Percentiles rank a stretch among this genome's conserved stretches.
phyloP scores from a whole-genome alignment of 768 basidiomycete genomes.

The Gyrodon lividus region DNA sequence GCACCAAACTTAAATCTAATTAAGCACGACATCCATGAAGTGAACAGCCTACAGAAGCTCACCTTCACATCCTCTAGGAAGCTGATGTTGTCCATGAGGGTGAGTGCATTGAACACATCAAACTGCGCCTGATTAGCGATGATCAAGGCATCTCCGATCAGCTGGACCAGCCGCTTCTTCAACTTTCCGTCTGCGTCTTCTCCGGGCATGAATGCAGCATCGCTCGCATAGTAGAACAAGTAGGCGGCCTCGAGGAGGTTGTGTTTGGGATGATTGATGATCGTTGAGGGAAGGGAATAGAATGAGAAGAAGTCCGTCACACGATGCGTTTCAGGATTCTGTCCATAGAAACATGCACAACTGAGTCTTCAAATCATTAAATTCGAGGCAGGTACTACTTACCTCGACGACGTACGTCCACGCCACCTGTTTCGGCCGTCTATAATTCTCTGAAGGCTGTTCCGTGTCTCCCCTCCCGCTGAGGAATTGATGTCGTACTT shows the following conservation, averaged over 20 bases:
- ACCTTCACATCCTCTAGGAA: slow-evolving; percentile 87
- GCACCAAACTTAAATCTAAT: slow-evolving; percentile 71
- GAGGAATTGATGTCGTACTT: slow-evolving; percentile 83
- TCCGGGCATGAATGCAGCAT: slow-evolving; percentile 60
- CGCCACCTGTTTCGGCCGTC: slow-evolving; percentile 80
- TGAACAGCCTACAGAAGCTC: slow-evolving; percentile 15
- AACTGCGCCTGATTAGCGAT: slow-evolving; percentile 84
- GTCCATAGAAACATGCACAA: neutral
- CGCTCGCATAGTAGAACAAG: slow-evolving; percentile 92
- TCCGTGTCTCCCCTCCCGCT: slow-evolving; percentile 70
- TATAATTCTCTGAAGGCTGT: slow-evolving; percentile 30
- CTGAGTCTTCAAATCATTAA: neutral
- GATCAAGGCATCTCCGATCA: slow-evolving; percentile 79
- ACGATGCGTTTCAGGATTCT: slow-evolving; percentile 79
- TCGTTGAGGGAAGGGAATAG: slow-evolving; percentile 92
- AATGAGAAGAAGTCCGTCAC: slow-evolving; percentile 98
- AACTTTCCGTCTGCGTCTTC: slow-evolving; percentile 62
- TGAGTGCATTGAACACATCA: slow-evolving; percentile 95
- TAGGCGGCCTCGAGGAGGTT: slow-evolving; percentile 87
- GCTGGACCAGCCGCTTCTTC: slow-evolving; percentile 63
- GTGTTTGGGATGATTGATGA: slow-evolving; percentile 76
- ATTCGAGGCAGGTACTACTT: slow-evolving; percentile 29
- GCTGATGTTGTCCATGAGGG: slow-evolving; percentile 88
- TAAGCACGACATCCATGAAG: slow-evolving; percentile 3
- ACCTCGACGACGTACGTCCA: slow-evolving; percentile 98